phyloP scores from a whole-genome alignment of 2,329 filamentous ascomycete species.

The Fusarium sp. region DNA sequence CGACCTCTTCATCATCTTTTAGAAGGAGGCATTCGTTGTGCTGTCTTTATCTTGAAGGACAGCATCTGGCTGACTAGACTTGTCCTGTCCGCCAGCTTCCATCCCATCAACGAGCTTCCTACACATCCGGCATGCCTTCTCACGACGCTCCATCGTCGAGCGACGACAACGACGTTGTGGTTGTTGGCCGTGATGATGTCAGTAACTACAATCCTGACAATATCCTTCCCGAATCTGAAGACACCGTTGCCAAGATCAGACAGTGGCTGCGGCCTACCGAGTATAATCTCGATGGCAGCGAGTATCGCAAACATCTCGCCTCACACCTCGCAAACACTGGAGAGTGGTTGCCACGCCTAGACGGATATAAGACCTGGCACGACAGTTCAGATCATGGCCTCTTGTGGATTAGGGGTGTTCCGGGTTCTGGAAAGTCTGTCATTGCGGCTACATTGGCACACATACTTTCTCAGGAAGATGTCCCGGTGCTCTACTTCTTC shows the following conservation, averaged over 20 bases:
- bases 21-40: not conserved
- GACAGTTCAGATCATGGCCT: constrained; percentile 21
- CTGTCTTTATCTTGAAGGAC: not conserved
- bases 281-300: constrained; percentile 28
- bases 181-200: constrained; percentile 34
- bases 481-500: constrained; percentile 54
- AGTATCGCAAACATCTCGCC: constrained; percentile 35
- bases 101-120: not conserved
- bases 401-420: constrained; percentile 48
- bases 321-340: constrained; percentile 28
- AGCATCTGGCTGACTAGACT: not conserved
- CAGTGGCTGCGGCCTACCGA: constrained; percentile 35
- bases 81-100: not conserved
- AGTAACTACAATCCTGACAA: constrained; percentile 50
- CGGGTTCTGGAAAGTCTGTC: constrained; percentile 56
- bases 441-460: constrained; percentile 45
- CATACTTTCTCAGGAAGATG: constrained; percentile 22
- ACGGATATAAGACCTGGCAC: constrained; percentile 24
- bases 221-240: constrained; percentile 45
- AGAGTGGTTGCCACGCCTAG: constrained; percentile 19
- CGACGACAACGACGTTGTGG: constrained; percentile 23
- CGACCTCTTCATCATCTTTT: not conserved
- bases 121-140: not conserved
- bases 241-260: constrained; percentile 39
- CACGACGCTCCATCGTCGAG: not conserved